A percentile compares a stretch with the other conserved stretches of the same genome.
phyloP scores from a whole-genome alignment of 805 yeast species.

The Ogataea chonburiensis region DNA sequence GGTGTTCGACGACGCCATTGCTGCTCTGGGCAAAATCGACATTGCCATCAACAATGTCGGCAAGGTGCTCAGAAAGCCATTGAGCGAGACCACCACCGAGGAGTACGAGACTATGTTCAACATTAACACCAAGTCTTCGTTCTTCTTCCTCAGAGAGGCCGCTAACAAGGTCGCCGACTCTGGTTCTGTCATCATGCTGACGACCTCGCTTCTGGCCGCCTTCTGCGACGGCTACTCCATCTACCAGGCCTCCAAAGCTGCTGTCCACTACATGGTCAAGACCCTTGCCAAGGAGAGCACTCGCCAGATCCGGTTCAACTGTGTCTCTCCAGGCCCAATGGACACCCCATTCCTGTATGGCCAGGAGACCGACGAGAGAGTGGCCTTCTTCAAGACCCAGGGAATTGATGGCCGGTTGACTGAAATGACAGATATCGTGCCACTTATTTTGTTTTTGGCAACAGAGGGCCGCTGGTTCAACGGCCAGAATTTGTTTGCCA shows the following conservation, averaged over 20 bases:
- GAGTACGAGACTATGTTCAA: constrained; percentile 56
- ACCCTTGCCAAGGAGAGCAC: constrained; percentile 55
- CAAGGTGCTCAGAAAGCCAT: constrained; percentile 60
- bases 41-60: constrained; percentile 70
- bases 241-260: constrained; percentile 58
- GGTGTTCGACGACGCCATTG: constrained; percentile 46
- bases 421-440: constrained; percentile 58
- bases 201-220: constrained; percentile 66
- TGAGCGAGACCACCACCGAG: constrained; percentile 48
- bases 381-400: constrained; percentile 54
- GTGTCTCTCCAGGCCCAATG: constrained; percentile 68
- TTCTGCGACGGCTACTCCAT: constrained; percentile 52
- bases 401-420: constrained; percentile 52
- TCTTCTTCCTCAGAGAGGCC: constrained; percentile 59
- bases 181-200: constrained; percentile 56
- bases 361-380: constrained; percentile 61
- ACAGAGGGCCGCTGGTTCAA: constrained; percentile 69
- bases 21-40: constrained; percentile 50
- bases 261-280: constrained; percentile 53
- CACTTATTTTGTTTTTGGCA: constrained; percentile 57
- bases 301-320: constrained; percentile 49
- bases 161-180: constrained; percentile 47
- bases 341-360: constrained; percentile 62
- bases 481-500: constrained; percentile 65
- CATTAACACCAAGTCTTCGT: constrained; percentile 59